Base-by-base conservation (phyloP, 78 protist genomes). In the Pelomyxa schiedti region DNA sequence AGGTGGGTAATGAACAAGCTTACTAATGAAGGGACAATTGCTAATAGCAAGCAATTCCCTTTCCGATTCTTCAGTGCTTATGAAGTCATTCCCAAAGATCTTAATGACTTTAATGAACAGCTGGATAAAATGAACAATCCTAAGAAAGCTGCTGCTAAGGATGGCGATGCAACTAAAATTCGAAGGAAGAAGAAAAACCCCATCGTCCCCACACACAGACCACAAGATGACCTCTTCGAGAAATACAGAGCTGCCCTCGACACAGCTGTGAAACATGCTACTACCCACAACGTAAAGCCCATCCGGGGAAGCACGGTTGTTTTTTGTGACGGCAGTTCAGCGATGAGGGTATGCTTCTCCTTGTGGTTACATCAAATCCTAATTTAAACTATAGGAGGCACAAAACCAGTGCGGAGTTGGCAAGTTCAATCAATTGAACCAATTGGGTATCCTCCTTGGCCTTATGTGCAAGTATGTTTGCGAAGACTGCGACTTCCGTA, bases 381-480 rank as follows among this genome's bases (percentile, higher is more conserved):
- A 24, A n/a, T 52, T 36, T 36, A 36, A 66, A 9, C 64, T 36
- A 9, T n/a, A 66, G 3, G 22, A 70, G 35, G 2, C 69, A 8
- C 69, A 66, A 8, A 40, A 35, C 2, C 29, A 53, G 7, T 67
- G 41, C 3, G 39, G 28, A 47, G 76, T 67, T 39, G 73, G 79
- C 36, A 43, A 64, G 35, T 65, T 39, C 24, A 75, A 79, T 35
- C 0, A 58, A 29, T 2, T 47, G 22, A 29, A 0, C 0, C 92
- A 84, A n/a, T 69, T 79, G 24, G 81, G 80, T 16, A 6, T 81
- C 1, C 76, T 91, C 26, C 66, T 88, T 1, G 88, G 78, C 2
- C 84, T 91, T 52, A 90, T 90, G 95, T 77, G 88, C 47, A 42
- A 81, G 39, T 77, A 81, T 66, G 81, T 78, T 24, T 80, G 88